Percentiles rank a stretch among this genome's conserved stretches.
Conservation (phyloP, 2,329 filamentous ascomycete species). For the Mycogone perniciosa region DNA sequence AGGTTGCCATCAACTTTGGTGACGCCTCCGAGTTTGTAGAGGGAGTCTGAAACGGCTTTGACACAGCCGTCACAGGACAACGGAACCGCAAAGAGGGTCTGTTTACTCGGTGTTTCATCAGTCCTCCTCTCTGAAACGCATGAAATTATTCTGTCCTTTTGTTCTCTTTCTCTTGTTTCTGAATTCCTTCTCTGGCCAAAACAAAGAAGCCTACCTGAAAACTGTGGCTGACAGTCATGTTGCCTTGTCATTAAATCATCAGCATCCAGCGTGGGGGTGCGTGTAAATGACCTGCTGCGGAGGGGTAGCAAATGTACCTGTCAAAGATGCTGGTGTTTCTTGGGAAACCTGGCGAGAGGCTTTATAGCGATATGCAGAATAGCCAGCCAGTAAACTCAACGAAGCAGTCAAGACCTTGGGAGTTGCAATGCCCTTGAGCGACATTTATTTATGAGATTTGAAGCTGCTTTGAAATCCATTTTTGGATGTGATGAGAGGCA, state of each 20-base stretch:
- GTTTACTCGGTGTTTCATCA: constrained; percentile 31
- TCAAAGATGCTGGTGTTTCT: constrained; percentile 6
- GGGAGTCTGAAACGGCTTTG: constrained; percentile 72
- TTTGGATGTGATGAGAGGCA: no score
- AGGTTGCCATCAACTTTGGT: constrained; percentile 76
- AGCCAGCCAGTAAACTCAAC: constrained; percentile 22
- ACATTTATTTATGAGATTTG: constrained; percentile 8
- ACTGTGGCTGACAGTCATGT: constrained; percentile 39
- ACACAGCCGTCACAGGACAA: constrained; percentile 88
- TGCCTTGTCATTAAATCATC: constrained; percentile 20
- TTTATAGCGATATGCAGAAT: constrained; percentile 24
- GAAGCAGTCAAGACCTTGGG: constrained; percentile 24
- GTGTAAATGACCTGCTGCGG: neutral
- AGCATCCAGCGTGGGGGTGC: neutral
- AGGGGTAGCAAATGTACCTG: neutral
- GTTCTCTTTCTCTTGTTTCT: constrained; percentile 1
- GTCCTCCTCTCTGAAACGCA: constrained; percentile 9
- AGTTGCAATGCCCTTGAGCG: constrained; percentile 15
- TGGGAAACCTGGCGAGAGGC: constrained; percentile 17
- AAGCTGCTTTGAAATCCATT: constrained; percentile 14
- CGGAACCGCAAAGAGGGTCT: constrained; percentile 93
- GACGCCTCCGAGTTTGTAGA: constrained; percentile 74
- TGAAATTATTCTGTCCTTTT: constrained; percentile 4
- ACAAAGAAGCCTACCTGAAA: constrained; percentile 36
- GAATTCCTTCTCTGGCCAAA: neutral